Evolutionary conservation across 2,329 filamentous ascomycete species (phyloP), one percentile per base, ranked within the genome.

Genomic region (Ophiosphaerella narmari): DNA sequence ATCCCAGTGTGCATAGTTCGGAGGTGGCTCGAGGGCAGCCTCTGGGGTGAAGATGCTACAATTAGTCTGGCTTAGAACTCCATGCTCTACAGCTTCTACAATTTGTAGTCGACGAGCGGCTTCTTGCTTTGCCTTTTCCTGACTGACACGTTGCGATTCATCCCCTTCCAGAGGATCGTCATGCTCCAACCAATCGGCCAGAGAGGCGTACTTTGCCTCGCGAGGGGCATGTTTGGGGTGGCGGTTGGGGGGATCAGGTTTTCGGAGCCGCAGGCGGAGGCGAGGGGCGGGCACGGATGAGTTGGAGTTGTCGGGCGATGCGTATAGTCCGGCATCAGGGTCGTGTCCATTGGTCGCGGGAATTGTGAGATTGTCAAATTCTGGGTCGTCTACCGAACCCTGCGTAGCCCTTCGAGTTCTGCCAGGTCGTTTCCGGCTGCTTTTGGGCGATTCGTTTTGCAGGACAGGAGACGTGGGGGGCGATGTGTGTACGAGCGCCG

Each of bases 1-100:
- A 66, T 97, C 92, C 66, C 85, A 83, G 60, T 95, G 91, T n/a
- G 88, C 86, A 79, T 90, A 97, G 65, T 94, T 90, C 44, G 83
- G 81, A 0, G 85, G 83, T 0, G 89, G 89, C 62, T 95, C 89
- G 48, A 90, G 86, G 52, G 82, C 81, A 11, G 85, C 79, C 55
- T 94, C 89, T 0, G 89, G 89, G 14, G 86, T 80, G 61, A 89
- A 94, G 21, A 87, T 76, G 2, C 86, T 87, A 67, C 89, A 93
- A 52, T 82, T 80, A 52, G 86, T 84, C 46, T 81, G 77, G 43
- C 88, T 91, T 24, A 97, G 79, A 4, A 91, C 90, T 13, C 91
- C 92, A 5, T 86, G 83, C 63, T 89, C 80, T 3, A 85, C 85
- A 56, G 91, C 92, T 40, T 85, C 77, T 58, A 91, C 84, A 24